Conservation (phyloP, 106 monocot species). For the Dendrobium nobile region DNA sequence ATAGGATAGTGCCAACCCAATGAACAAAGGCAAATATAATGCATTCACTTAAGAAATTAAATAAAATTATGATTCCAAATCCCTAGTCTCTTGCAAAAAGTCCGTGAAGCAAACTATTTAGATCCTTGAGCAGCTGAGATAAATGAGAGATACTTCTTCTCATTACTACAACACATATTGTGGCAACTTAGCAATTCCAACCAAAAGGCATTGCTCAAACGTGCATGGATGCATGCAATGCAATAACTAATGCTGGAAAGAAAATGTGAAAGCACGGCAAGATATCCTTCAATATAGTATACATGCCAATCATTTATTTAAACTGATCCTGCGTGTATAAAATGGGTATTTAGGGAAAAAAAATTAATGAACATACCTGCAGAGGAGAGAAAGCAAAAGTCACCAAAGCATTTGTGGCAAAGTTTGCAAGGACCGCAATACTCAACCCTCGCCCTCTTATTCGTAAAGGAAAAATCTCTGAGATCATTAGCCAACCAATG, state of each 20-base stretch:
- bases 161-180: background rate
- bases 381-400: constrained; percentile 95
- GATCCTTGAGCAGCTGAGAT: background rate
- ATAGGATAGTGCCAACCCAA: background rate
- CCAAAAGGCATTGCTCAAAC: background rate
- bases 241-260: background rate
- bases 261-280: background rate
- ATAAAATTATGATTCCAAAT: background rate
- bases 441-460: constrained; percentile 83
- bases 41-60: background rate
- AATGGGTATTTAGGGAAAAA: background rate
- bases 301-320: background rate
- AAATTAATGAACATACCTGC: constrained; percentile 44
- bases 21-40: background rate
- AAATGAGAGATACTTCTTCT: background rate
- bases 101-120: background rate
- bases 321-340: background rate
- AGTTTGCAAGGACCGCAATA: constrained; percentile 86
- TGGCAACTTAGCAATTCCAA: background rate
- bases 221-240: background rate
- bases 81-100: background rate
- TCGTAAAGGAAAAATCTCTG: constrained; percentile 86
- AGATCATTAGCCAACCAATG: constrained; percentile 98
- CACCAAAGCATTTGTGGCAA: constrained; percentile 88
- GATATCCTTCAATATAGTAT: background rate